Base-by-base conservation (phyloP, 345 rosid genomes). In the Orychophragmus violaceus region DNA sequence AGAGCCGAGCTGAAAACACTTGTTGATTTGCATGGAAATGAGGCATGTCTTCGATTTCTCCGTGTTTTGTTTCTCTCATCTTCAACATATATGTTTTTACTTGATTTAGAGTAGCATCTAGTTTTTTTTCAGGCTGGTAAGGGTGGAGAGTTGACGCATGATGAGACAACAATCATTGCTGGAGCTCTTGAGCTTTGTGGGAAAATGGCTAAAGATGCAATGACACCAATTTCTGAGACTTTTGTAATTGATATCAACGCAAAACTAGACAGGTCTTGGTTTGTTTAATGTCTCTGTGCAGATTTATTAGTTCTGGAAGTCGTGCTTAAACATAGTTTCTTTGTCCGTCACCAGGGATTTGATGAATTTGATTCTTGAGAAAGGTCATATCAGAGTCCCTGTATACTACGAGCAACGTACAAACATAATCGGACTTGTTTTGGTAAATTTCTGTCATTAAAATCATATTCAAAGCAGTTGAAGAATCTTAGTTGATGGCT, bases 1-100 rank as follows among this genome's bases (percentile, higher is more conserved):
- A 85, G 95, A 82, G 95, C 98, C 50, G 96, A 91, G 82, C 77
- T 91, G 79, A 91, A 91, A 82, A 85, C 96, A 16, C 95, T 91
- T 54, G 96, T 91, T 37, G 49, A 85, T 85, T 54, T 91, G 23
- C 98, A 91, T 74, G 98, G 98, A 5, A 91, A 91, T n/a, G 96
- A 89, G 96, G 96, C 86, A 64, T 27, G 83, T 82, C 44, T 18
- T n/a, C n/a, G n/a, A n/a, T n/a, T n/a, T n/a, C n/a, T n/a, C n/a
- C n/a, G n/a, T n/a, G n/a, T n/a, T n/a, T n/a, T n/a, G n/a, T n/a
- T n/a, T n/a, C n/a, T n/a, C n/a, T n/a, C n/a, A n/a, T n/a, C n/a
- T n/a, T n/a, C n/a, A n/a, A n/a, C n/a, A n/a, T n/a, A n/a, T n/a
- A n/a, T n/a, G n/a, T n/a, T n/a, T n/a, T n/a, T n/a, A n/a, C n/a